phyloP scores from a whole-genome alignment of 2,329 filamentous ascomycete species.

The Neonectria ditissima region DNA sequence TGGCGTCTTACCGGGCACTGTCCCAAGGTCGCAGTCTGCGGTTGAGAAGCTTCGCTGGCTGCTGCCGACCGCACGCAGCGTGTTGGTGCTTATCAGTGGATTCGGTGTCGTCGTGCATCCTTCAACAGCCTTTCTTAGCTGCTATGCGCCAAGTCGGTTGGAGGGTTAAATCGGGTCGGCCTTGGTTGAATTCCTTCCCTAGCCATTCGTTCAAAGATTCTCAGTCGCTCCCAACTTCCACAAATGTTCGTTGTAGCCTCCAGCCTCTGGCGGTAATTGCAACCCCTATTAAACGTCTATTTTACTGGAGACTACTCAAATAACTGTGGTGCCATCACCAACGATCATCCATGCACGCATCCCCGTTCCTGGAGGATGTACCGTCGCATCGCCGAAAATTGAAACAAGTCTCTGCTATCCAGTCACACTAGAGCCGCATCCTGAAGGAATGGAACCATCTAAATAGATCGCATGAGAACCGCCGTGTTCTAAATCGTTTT shows the following conservation, averaged over 20 bases:
- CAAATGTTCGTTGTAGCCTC: not conserved
- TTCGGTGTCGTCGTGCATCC: not conserved
- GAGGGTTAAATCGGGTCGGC: not conserved
- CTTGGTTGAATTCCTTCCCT: not conserved
- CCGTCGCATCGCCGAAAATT: slow-evolving; percentile 17
- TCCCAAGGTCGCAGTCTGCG: not conserved
- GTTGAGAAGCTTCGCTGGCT: not conserved
- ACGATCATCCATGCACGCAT: not conserved
- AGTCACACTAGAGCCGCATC: not conserved
- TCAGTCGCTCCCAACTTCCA: not conserved
- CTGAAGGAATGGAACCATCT: not conserved
- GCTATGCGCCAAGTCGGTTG: not conserved
- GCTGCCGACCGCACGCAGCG: no score
- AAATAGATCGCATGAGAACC: not conserved
- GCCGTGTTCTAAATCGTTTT: not conserved
- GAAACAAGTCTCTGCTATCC: slow-evolving; percentile 10
- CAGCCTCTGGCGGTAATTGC: not conserved
- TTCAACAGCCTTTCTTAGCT: not conserved
- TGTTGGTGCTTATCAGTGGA: not conserved
- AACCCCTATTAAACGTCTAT: not conserved
- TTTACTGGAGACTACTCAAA: not conserved
- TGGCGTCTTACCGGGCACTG: no score
- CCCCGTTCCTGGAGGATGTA: not conserved
- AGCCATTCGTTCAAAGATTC: not conserved
- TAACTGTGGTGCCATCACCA: not conserved